Conservation (phyloP, 2,329 filamentous ascomycete species). For the Venturia pyrina region DNA sequence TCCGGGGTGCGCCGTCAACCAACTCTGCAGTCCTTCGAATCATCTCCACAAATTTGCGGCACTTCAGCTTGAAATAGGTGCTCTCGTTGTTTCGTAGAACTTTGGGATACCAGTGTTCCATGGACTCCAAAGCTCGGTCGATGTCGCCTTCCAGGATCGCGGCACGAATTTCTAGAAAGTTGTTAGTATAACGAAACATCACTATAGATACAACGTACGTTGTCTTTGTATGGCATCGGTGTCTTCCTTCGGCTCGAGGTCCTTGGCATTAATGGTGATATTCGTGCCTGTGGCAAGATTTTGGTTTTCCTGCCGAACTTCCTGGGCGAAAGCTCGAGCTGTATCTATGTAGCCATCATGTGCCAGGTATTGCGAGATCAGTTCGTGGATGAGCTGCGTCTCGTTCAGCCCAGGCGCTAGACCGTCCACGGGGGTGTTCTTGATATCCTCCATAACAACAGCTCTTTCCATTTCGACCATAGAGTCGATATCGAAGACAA, state of each 20-base stretch:
- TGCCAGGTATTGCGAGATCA: conserved; percentile 80
- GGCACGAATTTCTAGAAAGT: conserved; percentile 60
- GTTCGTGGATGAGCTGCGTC: conserved; percentile 66
- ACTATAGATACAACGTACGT: conserved; percentile 44
- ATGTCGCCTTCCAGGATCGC: conserved; percentile 89
- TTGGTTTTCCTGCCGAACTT: conserved; percentile 64
- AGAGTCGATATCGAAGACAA: conserved; percentile 83
- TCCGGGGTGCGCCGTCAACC: conserved; percentile 25
- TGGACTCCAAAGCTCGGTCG: conserved; percentile 77
- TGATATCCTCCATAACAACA: conserved; percentile 53
- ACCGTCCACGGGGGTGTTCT: conserved; percentile 43
- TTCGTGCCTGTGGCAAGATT: conserved; percentile 50
- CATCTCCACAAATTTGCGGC: conserved; percentile 93
- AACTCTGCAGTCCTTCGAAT: conserved; percentile 65
- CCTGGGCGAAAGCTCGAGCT: conserved; percentile 74
- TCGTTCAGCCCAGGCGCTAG: conserved; percentile 60
- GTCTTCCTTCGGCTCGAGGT: conserved; percentile 66
- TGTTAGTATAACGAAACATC: background rate
- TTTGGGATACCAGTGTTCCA: conserved; percentile 64
- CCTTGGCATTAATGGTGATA: conserved; percentile 33
- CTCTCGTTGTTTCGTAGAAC: conserved; percentile 73
- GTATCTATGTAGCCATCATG: conserved; percentile 96
- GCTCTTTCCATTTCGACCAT: conserved; percentile 65
- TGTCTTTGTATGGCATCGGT: conserved; percentile 79
- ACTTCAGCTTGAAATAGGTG: conserved; percentile 79